These are phyloP conservation scores for Teratosphaeria viscida DNA, from an alignment of 2,329 filamentous ascomycete genomes.

Conservation along the genomic window DNA sequence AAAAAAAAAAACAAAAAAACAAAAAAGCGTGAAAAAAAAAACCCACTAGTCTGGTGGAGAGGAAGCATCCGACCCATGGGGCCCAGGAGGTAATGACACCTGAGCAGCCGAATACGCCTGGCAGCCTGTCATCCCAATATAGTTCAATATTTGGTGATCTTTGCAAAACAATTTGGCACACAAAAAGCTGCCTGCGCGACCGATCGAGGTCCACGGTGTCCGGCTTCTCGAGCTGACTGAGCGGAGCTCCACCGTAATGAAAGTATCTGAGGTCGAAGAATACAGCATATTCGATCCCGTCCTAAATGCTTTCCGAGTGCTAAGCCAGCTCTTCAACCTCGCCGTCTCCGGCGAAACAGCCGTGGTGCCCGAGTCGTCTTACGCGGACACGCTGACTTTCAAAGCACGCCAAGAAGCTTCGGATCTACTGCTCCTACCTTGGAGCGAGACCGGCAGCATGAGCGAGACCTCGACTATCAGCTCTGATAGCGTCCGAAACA, in stretches of 20 bases:
- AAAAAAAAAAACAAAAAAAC: too few relatives aligned
- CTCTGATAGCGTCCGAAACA: slow-evolving; percentile 44
- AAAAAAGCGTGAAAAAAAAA: too few relatives aligned
- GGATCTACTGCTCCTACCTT: slow-evolving; percentile 71
- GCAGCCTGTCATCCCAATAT: too few relatives aligned
- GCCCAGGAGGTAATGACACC: slow-evolving; percentile 8
- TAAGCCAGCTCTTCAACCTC: slow-evolving; percentile 74
- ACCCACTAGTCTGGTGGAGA: slow-evolving; percentile 30
- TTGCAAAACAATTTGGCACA: too few relatives aligned
- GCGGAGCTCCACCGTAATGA: slow-evolving; percentile 91
- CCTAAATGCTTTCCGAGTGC: slow-evolving; percentile 81
- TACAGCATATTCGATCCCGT: slow-evolving; percentile 60
- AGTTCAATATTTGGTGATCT: too few relatives aligned
- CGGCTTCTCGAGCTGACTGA: slow-evolving; percentile 80
- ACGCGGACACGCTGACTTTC: slow-evolving; percentile 63
- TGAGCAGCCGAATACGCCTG: neutral
- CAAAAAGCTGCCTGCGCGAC: slow-evolving; percentile 22
- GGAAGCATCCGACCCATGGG: slow-evolving; percentile 27
- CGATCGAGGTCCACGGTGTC: slow-evolving; percentile 70
- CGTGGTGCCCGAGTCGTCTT: slow-evolving; percentile 66
- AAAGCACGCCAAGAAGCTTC: slow-evolving; percentile 46
- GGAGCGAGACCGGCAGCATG: slow-evolving; percentile 73
- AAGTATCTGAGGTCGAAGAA: slow-evolving; percentile 72
- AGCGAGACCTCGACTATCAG: slow-evolving; percentile 50
- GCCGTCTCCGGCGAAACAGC: slow-evolving; percentile 72